phyloP scores from a whole-genome alignment of 2,329 filamentous ascomycete genomes.

The Didymella arachidicola region DNA sequence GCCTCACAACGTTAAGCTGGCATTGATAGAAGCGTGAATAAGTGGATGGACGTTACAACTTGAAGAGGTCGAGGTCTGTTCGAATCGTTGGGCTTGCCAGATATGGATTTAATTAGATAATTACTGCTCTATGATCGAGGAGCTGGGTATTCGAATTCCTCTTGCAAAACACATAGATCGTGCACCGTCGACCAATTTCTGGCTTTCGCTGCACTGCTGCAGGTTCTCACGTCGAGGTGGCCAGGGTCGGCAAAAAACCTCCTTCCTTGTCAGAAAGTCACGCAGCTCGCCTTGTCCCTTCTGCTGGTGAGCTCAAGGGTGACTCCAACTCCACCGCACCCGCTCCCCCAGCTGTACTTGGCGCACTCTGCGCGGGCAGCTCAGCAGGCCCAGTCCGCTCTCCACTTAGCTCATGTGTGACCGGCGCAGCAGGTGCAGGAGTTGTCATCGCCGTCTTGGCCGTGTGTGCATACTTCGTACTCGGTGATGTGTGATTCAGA shows the following conservation, averaged over 20 bases:
- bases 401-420: constrained; percentile 3
- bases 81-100: no score
- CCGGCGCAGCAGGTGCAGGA: neutral
- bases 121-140: no score
- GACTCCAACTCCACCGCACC: constrained; percentile 7
- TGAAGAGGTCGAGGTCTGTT: no score
- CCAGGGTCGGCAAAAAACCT: neutral
- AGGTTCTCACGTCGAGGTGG: no score
- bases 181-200: no score
- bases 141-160: no score
- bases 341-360: constrained; percentile 2
- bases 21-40: no score
- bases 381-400: neutral
- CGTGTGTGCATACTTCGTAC: constrained; percentile 12
- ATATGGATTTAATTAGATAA: no score
- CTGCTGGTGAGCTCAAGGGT: neutral
- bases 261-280: neutral
- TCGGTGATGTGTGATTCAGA: neutral
- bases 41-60: no score
- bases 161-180: no score
- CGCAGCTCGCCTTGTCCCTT: neutral
- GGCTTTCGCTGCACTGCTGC: no score
- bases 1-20: no score
- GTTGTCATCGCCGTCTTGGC: constrained; percentile 2
- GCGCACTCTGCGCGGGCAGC: neutral